Evolutionary conservation across 108 stramenopile species (phyloP), one percentile per base, ranked within the genome.

Genomic region (Schizochytrium sp.): DNA sequence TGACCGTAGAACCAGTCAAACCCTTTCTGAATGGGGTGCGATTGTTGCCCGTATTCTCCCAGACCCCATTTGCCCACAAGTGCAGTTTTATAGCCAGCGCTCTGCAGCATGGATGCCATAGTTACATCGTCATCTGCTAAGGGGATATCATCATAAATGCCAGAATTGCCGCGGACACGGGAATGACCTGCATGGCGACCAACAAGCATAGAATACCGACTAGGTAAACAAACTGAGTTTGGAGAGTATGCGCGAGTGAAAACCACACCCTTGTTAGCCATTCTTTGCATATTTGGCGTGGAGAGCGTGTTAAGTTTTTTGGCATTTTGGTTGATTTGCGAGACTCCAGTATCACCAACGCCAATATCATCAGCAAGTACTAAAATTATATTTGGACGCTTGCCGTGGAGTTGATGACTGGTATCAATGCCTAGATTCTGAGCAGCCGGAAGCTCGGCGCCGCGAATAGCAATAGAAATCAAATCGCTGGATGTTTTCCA

Each of bases 281-380:
- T 89, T n/a, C 19, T 56, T 45, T 89, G 83, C 42, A 89, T 56
- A 15, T 89, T 13, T 56, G 69, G 89, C 19, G 89, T 56, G 57
- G 56, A 53, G 56, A 72, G 19, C 12, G 53, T 58, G 72, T 72
- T 56, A 46, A 46, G 83, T 15, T 87, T 56, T 17, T 72, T 2
- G 3, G 55, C 41, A 46, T 57, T 57, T 13, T 56, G 57, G 2
- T 69, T 69, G 89, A 89, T 60, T 41, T 76, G 89, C n/a, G 1
- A 0, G 17, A 89, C 87, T 45, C 56, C 56, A 4, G 61, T 46
- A 42, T 89, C 89, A 17, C 89, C 89, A 42, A 87, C 40, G 10
- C 89, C 89, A 19, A 89, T 40, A 46, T 89, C 89, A 46, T 89
- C 89, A 7, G 57, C 89, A 72, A 89, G 87, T 4, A 89, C 59